Conservation (phyloP, 2,329 filamentous ascomycete species). For the Arthrobotrys sinensis region DNA sequence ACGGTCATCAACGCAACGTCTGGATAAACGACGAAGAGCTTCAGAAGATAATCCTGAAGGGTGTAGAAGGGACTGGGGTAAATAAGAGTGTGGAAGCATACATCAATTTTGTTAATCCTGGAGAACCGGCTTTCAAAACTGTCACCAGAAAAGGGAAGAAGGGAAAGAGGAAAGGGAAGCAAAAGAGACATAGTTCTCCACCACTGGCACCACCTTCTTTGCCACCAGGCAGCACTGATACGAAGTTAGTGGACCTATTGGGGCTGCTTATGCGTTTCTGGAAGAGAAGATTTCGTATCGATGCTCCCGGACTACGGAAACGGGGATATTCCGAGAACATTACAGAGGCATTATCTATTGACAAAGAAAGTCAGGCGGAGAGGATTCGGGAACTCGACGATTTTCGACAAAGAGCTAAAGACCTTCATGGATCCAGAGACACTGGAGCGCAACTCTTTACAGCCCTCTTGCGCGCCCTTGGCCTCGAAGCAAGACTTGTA, state of each 20-base stretch:
- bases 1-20: conserved; percentile 86
- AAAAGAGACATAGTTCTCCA: conserved; percentile 68
- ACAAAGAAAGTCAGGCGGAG: conserved; percentile 73
- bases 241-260: conserved; percentile 77
- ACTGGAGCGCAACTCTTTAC: conserved; percentile 92
- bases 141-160: conserved; percentile 66
- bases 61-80: conserved; percentile 78
- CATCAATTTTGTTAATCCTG: conserved; percentile 63
- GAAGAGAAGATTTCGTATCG: conserved; percentile 85
- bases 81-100: conserved; percentile 82
- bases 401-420: conserved; percentile 30
- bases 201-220: conserved; percentile 77
- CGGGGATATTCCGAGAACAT: conserved; percentile 75
- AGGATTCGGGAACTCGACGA: conserved; percentile 71
- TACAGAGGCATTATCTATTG: conserved; percentile 2
- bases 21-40: conserved; percentile 85
- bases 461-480: conserved; percentile 86
- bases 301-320: conserved; percentile 86
- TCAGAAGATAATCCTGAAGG: conserved; percentile 82
- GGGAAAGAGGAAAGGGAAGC: conserved; percentile 65
- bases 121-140: conserved; percentile 63
- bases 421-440: conserved; percentile 80
- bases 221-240: conserved; percentile 75
- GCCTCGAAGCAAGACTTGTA: conserved; percentile 84
- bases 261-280: conserved; percentile 86